Base-by-base conservation (phyloP, 176 grass and related monocot species). In the Cocos nucifera region DNA sequence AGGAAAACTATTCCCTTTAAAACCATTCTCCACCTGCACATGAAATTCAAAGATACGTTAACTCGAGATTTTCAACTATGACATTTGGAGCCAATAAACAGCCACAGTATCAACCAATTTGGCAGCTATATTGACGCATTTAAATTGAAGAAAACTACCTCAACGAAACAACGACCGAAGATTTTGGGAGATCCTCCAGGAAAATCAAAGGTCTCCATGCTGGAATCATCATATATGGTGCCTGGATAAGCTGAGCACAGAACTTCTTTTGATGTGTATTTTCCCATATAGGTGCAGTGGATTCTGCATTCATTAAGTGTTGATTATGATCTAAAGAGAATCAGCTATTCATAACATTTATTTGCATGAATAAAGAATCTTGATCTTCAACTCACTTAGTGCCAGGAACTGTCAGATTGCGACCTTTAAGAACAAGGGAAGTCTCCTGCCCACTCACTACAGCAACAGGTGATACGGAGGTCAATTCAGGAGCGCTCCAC, bases 161-260 rank as follows among this genome's bases (percentile, higher is more conserved):
- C 94, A 69, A 98, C 83, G 73, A 98, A 98, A 73, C 79, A 86
- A 18, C 94, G 88, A 5, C 94, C 94, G 32, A 89, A 61, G 23
- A 51, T 55, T 55, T 86, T 52, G 52, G 73, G 51, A 55, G 82
- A 80, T 79, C 86, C 82, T 77, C 77, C 94, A 2, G 82, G 85
- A 55, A 98, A 83, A 54, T 92, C 81, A 69, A 98, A 98, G 21
- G 58, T 98, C 75, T 98, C 94, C 12, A 86, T 48, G 67, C 94
- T 83, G 29, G 88, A 98, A 93, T 98, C 87, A 50, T 98, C 94
- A 57, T 93, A 98, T 83, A 98, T 98, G 29, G 94, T 98, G 29
- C 94, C 94, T 14, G 85, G 88, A 86, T 98, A 86, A 48, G 81
- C 60, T 18, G 87, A 98, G 64, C 84, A 92, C 6, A 98, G 55